Percentiles rank a stretch among this genome's conserved stretches.
Evolutionary conservation across 805 yeast species (phyloP).

Genomic region (Myxozyma vanderwaltii): DNA sequence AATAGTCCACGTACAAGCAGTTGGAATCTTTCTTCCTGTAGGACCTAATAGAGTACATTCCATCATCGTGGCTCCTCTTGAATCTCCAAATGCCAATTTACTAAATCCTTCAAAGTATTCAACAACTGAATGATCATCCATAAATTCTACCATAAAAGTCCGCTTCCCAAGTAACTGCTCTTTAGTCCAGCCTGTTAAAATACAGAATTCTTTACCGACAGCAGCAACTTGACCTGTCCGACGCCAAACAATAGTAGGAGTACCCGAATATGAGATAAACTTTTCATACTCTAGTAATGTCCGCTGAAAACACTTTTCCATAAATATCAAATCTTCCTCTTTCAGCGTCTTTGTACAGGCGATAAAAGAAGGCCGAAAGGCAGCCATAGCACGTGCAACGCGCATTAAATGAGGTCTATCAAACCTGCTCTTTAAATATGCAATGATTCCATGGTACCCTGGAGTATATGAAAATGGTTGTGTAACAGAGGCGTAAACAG

Average conservation of each 20-base stretch:
- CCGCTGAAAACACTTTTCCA: constrained; percentile 95
- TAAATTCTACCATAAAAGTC: constrained; percentile 61
- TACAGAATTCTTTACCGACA: constrained; percentile 90
- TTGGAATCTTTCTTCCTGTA: constrained; percentile 51
- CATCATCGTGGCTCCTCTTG: constrained; percentile 84
- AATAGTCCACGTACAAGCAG: constrained; percentile 88
- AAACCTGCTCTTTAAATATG: constrained; percentile 72
- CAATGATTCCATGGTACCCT: constrained; percentile 80
- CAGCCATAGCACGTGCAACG: constrained; percentile 86
- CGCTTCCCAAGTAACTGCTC: constrained; percentile 66
- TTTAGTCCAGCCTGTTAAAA: constrained; percentile 85
- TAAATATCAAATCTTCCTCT: constrained; percentile 87
- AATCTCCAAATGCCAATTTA: constrained; percentile 86
- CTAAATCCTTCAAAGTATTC: constrained; percentile 86
- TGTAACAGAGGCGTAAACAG: constrained; percentile 66
- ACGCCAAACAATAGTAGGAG: constrained; percentile 95
- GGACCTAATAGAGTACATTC: constrained; percentile 76
- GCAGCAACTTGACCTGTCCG: constrained; percentile 94
- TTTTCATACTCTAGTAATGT: constrained; percentile 86
- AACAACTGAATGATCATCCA: constrained; percentile 84
- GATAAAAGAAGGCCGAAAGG: constrained; percentile 87
- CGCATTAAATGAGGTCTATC: constrained; percentile 67
- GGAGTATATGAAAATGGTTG: constrained; percentile 87
- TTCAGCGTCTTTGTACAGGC: constrained; percentile 87
- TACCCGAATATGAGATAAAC: constrained; percentile 80